A percentile compares a stretch with the other conserved stretches of the same genome.
These are phyloP conservation scores for Pleurotus citrinopileatus DNA, from an alignment of 768 basidiomycete genomes.

Conservation along the genomic window DNA sequence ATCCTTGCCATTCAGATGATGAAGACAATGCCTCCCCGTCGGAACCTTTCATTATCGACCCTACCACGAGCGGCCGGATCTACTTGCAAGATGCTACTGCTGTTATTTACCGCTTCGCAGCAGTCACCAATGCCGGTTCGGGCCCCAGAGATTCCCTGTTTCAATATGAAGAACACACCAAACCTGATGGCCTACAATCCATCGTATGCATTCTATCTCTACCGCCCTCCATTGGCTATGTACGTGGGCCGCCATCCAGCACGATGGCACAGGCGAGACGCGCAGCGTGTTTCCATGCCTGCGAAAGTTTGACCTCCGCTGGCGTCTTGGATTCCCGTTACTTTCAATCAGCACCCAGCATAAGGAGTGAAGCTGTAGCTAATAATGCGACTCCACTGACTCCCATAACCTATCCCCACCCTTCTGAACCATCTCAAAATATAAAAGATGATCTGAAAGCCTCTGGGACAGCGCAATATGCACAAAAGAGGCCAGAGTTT, in stretches of 20 bases:
- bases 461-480: constrained; percentile 51
- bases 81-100: constrained; percentile 55
- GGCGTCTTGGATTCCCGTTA: constrained; percentile 52
- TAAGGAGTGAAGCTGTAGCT: too few relatives aligned
- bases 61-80: constrained; percentile 59
- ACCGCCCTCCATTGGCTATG: constrained; percentile 34
- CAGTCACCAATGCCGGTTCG: constrained; percentile 17
- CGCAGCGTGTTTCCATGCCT: constrained; percentile 56
- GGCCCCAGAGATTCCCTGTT: constrained; percentile 27
- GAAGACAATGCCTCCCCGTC: constrained; percentile 42
- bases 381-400: background rate
- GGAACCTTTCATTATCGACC: constrained; percentile 49
- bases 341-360: constrained; percentile 35
- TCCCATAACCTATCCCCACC: background rate
- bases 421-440: background rate
- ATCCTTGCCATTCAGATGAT: constrained; percentile 46
- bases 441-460: constrained; percentile 20
- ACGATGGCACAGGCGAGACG: constrained; percentile 55
- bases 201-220: constrained; percentile 51
- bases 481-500: constrained; percentile 59
- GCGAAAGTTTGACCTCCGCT: constrained; percentile 42
- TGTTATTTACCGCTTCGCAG: constrained; percentile 52
- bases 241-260: constrained; percentile 42
- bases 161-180: constrained; percentile 34
- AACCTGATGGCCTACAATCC: constrained; percentile 21